phyloP scores from a whole-genome alignment of 164 flowering plant genomes.

The Aristolochia contorta region DNA sequence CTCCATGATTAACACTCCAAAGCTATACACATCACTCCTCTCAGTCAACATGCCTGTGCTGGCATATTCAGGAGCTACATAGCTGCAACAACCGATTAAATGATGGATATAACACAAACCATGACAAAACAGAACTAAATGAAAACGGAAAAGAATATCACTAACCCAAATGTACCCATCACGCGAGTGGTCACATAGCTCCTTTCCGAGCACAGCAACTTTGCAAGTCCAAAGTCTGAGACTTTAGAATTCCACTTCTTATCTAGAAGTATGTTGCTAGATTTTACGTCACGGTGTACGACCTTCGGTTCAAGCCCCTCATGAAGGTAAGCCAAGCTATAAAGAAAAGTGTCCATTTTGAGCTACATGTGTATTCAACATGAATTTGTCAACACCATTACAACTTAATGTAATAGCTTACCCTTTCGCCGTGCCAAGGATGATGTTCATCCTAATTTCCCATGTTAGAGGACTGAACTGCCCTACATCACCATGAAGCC shows the following conservation, averaged over 20 bases:
- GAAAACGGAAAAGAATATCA: conserved; percentile 7
- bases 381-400: neutral
- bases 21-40: conserved; percentile 89
- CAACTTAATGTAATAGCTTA: conserved; percentile 13
- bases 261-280: conserved; percentile 87
- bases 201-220: conserved; percentile 71
- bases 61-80: conserved; percentile 98
- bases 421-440: conserved; percentile 95
- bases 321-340: conserved; percentile 92
- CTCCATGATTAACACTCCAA: conserved; percentile 94
- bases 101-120: neutral
- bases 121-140: neutral
- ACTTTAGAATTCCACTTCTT: conserved; percentile 84
- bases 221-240: conserved; percentile 97
- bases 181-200: conserved; percentile 93
- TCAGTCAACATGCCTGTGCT: conserved; percentile 97
- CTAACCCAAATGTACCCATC: conserved; percentile 98
- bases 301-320: conserved; percentile 99
- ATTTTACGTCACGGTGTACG: conserved; percentile 87
- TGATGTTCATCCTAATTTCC: conserved; percentile 83
- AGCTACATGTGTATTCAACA: neutral
- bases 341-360: conserved; percentile 1
- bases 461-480: conserved; percentile 87
- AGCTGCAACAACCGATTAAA: conserved; percentile 30
- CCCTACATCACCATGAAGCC: conserved; percentile 97